Conservation (phyloP, 202 grass and related monocot genomes). For the Eragrostis tef region DNA sequence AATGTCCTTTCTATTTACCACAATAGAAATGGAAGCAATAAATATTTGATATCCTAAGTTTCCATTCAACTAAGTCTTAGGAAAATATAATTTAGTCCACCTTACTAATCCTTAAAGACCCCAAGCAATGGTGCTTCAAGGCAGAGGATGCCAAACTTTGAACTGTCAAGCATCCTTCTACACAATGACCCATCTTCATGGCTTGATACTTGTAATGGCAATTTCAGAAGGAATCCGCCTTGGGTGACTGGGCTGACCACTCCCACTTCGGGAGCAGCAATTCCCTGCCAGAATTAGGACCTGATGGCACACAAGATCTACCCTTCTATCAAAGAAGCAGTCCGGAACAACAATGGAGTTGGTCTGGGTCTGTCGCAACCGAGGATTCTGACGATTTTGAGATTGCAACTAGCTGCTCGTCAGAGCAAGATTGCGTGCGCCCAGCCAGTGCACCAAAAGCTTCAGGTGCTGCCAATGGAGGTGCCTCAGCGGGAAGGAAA, state of each 20-base stretch:
- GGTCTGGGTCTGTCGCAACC: conserved; percentile 62
- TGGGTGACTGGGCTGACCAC: conserved; percentile 51
- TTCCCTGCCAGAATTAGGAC: conserved; percentile 56
- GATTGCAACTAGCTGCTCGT: conserved; percentile 69
- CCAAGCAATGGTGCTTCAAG: conserved; percentile 41
- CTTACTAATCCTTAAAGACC: conserved; percentile 38
- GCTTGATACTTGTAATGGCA: conserved; percentile 45
- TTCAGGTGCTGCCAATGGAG: conserved; percentile 46
- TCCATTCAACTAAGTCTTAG: conserved; percentile 13
- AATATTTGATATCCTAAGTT: conserved; percentile 5
- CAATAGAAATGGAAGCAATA: conserved; percentile 17
- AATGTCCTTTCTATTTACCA: neutral
- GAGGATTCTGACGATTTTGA: conserved; percentile 91
- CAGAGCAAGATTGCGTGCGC: conserved; percentile 67
- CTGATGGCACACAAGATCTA: conserved; percentile 53
- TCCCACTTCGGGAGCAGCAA: conserved; percentile 46
- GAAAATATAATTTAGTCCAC: neutral
- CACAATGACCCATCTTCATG: conserved; percentile 52
- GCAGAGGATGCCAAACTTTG: conserved; percentile 52
- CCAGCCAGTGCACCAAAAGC: conserved; percentile 61
- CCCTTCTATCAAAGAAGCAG: conserved; percentile 64
- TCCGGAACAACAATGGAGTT: conserved; percentile 59
- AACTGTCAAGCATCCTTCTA: conserved; percentile 40
- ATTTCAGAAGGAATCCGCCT: conserved; percentile 47
- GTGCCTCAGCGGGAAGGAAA: conserved; percentile 49